phyloP scores from a whole-genome alignment of 2,329 filamentous ascomycete genomes.

The Sclerotinia sclerotiorum region DNA sequence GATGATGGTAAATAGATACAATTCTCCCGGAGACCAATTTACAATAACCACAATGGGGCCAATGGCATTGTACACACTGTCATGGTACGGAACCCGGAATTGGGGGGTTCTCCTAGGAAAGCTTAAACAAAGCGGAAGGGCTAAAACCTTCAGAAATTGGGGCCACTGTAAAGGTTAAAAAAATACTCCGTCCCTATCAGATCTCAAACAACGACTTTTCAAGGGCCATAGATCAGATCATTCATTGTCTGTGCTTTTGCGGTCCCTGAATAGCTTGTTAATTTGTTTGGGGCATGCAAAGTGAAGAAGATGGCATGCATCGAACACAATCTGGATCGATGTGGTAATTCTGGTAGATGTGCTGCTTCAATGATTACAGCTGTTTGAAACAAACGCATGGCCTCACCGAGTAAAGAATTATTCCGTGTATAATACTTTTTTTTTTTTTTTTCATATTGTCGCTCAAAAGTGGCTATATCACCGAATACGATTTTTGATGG shows the following conservation, averaged over 20 bases:
- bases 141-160: not conserved
- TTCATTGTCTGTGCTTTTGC: slow-evolving; percentile 13
- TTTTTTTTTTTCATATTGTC: not conserved
- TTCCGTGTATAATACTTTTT: not conserved
- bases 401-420: slow-evolving; percentile 1
- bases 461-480: slow-evolving; percentile 2
- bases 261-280: too few species aligned
- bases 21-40: not conserved
- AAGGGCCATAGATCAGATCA: slow-evolving; percentile 3
- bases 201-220: not conserved
- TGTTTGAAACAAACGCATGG: not conserved
- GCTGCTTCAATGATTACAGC: not conserved
- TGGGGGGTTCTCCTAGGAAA: not conserved
- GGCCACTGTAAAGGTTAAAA: not conserved
- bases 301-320: not conserved
- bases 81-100: not conserved
- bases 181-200: slow-evolving; percentile 20
- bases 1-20: not conserved
- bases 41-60: not conserved
- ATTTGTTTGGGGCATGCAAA: not conserved
- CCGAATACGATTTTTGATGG: not conserved
- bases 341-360: not conserved
- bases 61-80: not conserved
- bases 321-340: not conserved
- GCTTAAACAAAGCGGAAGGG: slow-evolving; percentile 7